Percentiles rank a stretch among this genome's conserved stretches.
Evolutionary conservation across 257 asterid genomes (phyloP).

Genomic region (Ophiorrhiza pumila): DNA sequence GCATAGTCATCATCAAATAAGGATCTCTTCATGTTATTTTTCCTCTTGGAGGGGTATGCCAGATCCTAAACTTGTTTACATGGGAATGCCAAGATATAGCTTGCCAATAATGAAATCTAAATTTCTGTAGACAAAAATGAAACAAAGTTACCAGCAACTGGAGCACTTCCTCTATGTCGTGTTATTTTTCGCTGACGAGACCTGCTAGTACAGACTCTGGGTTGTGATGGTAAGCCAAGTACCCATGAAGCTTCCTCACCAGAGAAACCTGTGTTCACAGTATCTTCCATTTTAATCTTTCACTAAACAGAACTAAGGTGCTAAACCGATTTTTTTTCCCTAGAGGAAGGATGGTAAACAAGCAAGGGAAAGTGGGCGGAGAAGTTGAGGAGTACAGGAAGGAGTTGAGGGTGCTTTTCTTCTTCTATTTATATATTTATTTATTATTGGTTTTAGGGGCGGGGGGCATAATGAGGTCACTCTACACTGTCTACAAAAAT

Average conservation of each 20-base stretch:
- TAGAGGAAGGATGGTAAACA: not conserved
- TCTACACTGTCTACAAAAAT: not conserved
- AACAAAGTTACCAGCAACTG: not conserved
- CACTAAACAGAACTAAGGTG: not conserved
- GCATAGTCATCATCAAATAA: not conserved
- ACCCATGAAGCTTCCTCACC: not conserved
- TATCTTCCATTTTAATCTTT: not conserved
- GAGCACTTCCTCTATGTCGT: not conserved
- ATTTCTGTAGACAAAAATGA: not conserved
- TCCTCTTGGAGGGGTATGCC: not conserved
- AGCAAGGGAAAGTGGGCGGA: not conserved
- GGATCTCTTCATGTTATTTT: not conserved
- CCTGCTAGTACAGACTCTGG: not conserved
- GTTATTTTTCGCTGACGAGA: not conserved
- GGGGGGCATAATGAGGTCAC: not conserved
- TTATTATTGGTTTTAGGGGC: not conserved
- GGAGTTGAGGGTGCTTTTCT: not conserved
- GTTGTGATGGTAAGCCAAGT: not conserved
- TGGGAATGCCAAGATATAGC: not conserved
- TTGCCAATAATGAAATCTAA: not conserved
- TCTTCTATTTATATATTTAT: too few relatives aligned
- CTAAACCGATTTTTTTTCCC: not conserved
- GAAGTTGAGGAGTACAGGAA: not conserved
- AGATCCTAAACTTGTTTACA: not conserved
- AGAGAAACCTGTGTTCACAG: not conserved